phyloP scores from a whole-genome alignment of 768 basidiomycete species.

The Neoboletus magnificus region DNA sequence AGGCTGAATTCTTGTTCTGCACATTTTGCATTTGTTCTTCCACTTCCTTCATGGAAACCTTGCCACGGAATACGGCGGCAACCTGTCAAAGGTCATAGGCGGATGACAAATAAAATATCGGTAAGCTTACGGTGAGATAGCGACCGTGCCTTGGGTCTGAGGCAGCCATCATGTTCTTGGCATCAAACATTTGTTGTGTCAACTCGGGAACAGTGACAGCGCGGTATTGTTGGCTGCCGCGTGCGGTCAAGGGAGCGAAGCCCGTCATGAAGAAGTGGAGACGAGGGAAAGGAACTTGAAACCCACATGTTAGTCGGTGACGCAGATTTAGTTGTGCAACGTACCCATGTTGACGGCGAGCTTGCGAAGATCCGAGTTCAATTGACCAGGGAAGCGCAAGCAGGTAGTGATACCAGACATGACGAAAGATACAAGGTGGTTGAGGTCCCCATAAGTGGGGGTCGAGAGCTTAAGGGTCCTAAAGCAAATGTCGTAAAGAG shows the following conservation, averaged over 20 bases:
- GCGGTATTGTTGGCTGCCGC: slow-evolving; percentile 92
- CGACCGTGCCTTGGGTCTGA: slow-evolving; percentile 95
- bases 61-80: slow-evolving; percentile 97
- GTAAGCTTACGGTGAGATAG: slow-evolving; percentile 79
- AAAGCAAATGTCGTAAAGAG: slow-evolving; percentile 99
- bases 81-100: slow-evolving; percentile 43
- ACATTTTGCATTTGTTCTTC: slow-evolving; percentile 99
- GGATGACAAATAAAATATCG: neutral
- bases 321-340: slow-evolving; percentile 19
- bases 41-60: slow-evolving; percentile 99
- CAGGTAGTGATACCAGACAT: slow-evolving; percentile 99
- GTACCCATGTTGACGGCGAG: slow-evolving; percentile 98
- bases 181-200: slow-evolving; percentile 99
- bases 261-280: slow-evolving; percentile 99
- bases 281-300: slow-evolving; percentile 91
- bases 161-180: slow-evolving; percentile 99
- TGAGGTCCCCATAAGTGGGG: slow-evolving; percentile 96
- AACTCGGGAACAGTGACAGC: slow-evolving; percentile 97
- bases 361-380: slow-evolving; percentile 98
- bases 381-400: slow-evolving; percentile 98
- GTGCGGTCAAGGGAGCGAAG: slow-evolving; percentile 90
- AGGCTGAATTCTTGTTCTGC: slow-evolving; percentile 95
- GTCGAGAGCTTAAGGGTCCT: slow-evolving; percentile 94
- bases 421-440: slow-evolving; percentile 95
- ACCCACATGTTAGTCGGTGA: slow-evolving; percentile 3